A percentile compares a stretch with the other conserved stretches of the same genome.
These are phyloP conservation scores for Phytophthora sojae DNA, from an alignment of 352 stramenopile genomes.

Conservation along the genomic window DNA sequence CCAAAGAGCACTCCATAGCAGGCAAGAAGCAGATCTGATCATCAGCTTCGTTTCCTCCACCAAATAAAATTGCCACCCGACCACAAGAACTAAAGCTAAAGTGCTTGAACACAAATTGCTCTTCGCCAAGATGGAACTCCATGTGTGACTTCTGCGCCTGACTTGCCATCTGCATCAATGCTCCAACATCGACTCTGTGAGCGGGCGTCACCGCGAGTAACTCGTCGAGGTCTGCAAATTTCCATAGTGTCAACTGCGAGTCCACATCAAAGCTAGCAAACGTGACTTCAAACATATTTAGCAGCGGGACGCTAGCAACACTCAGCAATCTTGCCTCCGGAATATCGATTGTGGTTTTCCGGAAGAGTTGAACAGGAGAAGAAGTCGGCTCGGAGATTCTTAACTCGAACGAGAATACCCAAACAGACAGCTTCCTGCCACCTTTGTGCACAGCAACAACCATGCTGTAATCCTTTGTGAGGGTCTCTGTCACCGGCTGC, in stretches of 20 bases:
- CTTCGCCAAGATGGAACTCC: slow-evolving; percentile 49
- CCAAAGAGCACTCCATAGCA: slow-evolving; percentile 54
- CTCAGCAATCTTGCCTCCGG: slow-evolving; percentile 37
- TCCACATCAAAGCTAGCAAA: slow-evolving; percentile 57
- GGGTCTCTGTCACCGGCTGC: slow-evolving; percentile 26
- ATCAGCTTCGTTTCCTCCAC: slow-evolving; percentile 33
- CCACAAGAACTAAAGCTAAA: slow-evolving; percentile 66
- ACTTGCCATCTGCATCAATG: slow-evolving; percentile 37
- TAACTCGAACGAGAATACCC: slow-evolving; percentile 62
- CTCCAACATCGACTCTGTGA: slow-evolving; percentile 50
- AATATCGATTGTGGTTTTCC: slow-evolving; percentile 49
- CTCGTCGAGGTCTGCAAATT: slow-evolving; percentile 65
- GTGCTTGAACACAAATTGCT: slow-evolving; percentile 55
- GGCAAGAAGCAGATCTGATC: slow-evolving; percentile 63
- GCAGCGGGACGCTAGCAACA: slow-evolving; percentile 51
- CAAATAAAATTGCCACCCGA: slow-evolving; percentile 63
- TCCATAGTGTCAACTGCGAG: slow-evolving; percentile 57
- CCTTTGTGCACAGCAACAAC: slow-evolving; percentile 55
- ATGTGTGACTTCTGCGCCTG: slow-evolving; percentile 34
- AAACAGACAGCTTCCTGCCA: slow-evolving; percentile 53
- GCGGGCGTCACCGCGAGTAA: slow-evolving; percentile 46
- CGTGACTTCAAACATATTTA: slow-evolving; percentile 57
- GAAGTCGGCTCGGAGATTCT: slow-evolving; percentile 8
- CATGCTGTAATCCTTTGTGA: slow-evolving; percentile 70
- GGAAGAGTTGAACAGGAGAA: slow-evolving; percentile 49